phyloP scores from a whole-genome alignment of 768 basidiomycete genomes.

The Clavulina sp. region DNA sequence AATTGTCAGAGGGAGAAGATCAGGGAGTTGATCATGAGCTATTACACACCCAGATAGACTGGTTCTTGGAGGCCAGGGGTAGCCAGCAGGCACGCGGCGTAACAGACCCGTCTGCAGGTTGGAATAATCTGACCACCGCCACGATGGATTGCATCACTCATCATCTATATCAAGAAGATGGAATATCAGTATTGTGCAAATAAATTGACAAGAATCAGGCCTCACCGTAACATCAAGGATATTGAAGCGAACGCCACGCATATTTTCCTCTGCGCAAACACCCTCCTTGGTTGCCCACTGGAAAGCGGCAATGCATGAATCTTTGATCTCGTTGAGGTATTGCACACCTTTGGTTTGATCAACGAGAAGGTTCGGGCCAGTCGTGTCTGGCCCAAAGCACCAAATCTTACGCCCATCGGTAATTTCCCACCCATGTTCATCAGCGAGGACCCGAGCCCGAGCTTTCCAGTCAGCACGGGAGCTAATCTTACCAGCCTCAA shows the following conservation, averaged over 20 bases:
- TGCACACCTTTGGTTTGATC: constrained; percentile 99
- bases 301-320: constrained; percentile 96
- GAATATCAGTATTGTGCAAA: background rate
- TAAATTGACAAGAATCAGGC: background rate
- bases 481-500: constrained; percentile 69
- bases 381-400: constrained; percentile 98
- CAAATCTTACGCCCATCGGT: constrained; percentile 99
- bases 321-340: constrained; percentile 99
- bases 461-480: constrained; percentile 95
- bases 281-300: constrained; percentile 99
- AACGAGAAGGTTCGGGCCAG: constrained; percentile 89
- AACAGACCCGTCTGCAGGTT: constrained; percentile 86
- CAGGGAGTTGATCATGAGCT: background rate
- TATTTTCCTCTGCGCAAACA: constrained; percentile 90
- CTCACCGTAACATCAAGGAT: constrained; percentile 76
- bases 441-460: constrained; percentile 88
- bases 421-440: constrained; percentile 96
- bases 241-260: constrained; percentile 97
- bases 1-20: constrained; percentile 10
- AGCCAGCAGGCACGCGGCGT: constrained; percentile 88
- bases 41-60: constrained; percentile 62
- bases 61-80: constrained; percentile 89
- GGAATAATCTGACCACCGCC: constrained; percentile 98
- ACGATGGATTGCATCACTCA: constrained; percentile 97
- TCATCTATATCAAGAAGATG: constrained; percentile 40